Conservation (phyloP, 495 filamentous ascomycete species). For the Endocarpon pusillum region DNA sequence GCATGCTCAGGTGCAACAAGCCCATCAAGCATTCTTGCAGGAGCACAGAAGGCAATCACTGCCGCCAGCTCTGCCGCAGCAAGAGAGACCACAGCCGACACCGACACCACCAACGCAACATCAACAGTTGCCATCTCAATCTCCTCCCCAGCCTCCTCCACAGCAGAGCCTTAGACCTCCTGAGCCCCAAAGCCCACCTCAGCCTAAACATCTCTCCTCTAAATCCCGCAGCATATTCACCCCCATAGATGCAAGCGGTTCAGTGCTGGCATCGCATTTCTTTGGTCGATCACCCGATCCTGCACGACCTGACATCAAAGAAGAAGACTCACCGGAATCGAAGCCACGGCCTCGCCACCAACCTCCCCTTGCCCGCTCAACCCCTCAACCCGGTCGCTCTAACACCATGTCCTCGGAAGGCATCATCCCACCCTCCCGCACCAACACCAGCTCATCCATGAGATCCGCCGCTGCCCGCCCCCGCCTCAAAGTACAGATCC, state of each 20-base stretch:
- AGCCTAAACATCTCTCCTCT: constrained; percentile 52
- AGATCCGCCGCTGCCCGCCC: constrained; percentile 68
- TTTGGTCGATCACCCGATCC: constrained; percentile 31
- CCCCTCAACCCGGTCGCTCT: constrained; percentile 24
- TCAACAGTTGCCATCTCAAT: constrained; percentile 20
- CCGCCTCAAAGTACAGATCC: constrained; percentile 82
- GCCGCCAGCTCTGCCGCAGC: constrained; percentile 31
- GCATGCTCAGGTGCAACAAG: constrained; percentile 42
- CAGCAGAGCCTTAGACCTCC: constrained; percentile 22
- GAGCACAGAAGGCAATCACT: constrained; percentile 43
- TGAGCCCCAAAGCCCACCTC: constrained; percentile 29
- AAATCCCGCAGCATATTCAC: constrained; percentile 93
- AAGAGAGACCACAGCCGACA: constrained; percentile 20
- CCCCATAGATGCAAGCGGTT: constrained; percentile 83
- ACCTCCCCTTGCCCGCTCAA: constrained; percentile 31
- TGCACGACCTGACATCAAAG: constrained; percentile 18
- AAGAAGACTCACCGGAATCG: constrained; percentile 4
- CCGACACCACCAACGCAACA: constrained; percentile 19
- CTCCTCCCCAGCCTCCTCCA: constrained; percentile 17
- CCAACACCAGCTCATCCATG: constrained; percentile 10
- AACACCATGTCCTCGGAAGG: constrained; percentile 38
- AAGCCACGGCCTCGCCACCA: constrained; percentile 26
- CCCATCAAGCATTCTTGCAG: constrained; percentile 47
- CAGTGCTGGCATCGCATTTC: constrained; percentile 74
- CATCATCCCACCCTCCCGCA: constrained; percentile 56